Base-by-base conservation (phyloP, 2,329 filamentous ascomycete genomes). In the Penicillium sp. region DNA sequence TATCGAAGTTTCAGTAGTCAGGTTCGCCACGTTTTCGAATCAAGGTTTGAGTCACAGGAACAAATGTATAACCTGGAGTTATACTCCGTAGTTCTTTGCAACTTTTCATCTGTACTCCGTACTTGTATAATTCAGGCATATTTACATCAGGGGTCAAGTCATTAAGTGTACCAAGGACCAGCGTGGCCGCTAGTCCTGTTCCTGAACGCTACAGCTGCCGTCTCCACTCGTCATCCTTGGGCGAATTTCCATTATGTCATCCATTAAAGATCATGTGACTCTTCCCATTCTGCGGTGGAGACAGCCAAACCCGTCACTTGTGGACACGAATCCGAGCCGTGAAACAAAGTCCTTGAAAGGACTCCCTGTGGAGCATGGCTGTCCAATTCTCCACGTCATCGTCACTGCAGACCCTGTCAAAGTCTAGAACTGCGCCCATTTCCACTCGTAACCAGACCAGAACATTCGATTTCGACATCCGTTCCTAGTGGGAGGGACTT, bases 381-480 rank as follows among this genome's bases (percentile, higher is more conserved):
- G 16, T 24, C 27, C 10, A 18, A 34, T 31, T 47, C 32, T 24
- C 40, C 54, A 54, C 32, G 31, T 45, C 27, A 39, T 46, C 43
- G 18, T 51, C 49, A 32, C 16, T 36, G 31, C 41, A 29, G 16
- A 14, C 22, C 22, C 5, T 21, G 22, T 54, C 52, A 64, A 24
- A 67, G 57, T 45, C 57, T 60, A 48, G 62, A 60, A 44, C 53
- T 51, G 31, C 57, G 53, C 24, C 43, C 50, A 48, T 47, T 34
- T 27, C 42, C 44, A 39, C 32, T 29, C 5, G 57, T 69, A 65
- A 67, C 60, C 60, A 72, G 64, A 31, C 76, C 79, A 55, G 75
- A 74, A 57, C 77, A 81, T 66, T 83, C 80, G 66, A 83, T 81
- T 70, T 82, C 79, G 1, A 82, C 78, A 68, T 81, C 79, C 6